Evolutionary conservation across 2,329 filamentous ascomycete species (phyloP).

Genomic region (Sporothrix curviconia): DNA sequence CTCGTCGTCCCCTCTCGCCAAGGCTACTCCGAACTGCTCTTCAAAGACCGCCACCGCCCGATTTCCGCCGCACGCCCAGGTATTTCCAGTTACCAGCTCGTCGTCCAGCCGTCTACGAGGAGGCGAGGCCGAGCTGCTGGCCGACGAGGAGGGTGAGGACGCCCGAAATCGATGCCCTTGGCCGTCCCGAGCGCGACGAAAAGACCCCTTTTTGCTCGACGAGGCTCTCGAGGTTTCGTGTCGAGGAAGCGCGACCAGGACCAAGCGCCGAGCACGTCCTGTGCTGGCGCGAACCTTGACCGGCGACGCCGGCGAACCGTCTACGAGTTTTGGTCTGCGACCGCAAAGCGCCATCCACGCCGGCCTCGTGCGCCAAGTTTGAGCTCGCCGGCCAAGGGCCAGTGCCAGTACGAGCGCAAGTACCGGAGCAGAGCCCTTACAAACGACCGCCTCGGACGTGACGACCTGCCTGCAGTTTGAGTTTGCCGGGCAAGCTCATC

Average conservation of each 20-base stretch:
- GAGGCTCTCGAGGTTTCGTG: slow-evolving; percentile 80
- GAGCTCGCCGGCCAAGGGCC: slow-evolving; percentile 71
- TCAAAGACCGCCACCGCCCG: slow-evolving; percentile 92
- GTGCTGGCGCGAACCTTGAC: slow-evolving; percentile 92
- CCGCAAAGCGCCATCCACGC: slow-evolving; percentile 26
- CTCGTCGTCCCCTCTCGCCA: slow-evolving; percentile 95
- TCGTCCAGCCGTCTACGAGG: slow-evolving; percentile 92
- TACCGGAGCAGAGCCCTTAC: slow-evolving; percentile 73
- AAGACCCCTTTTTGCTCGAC: slow-evolving; percentile 96
- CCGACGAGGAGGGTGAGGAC: slow-evolving; percentile 83
- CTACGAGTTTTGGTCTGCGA: slow-evolving; percentile 99
- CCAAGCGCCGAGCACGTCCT: slow-evolving; percentile 76
- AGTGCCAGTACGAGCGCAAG: slow-evolving; percentile 98
- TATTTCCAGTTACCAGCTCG: slow-evolving; percentile 97
- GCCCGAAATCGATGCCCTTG: slow-evolving; percentile 69
- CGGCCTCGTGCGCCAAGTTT: slow-evolving; percentile 72
- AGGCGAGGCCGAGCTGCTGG: slow-evolving; percentile 86
- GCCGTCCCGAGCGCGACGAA: slow-evolving; percentile 84
- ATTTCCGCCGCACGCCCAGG: slow-evolving; percentile 85
- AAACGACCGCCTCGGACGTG: slow-evolving; percentile 73
- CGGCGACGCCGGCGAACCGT: slow-evolving; percentile 86
- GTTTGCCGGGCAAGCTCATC: slow-evolving; percentile 62
- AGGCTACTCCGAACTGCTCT: slow-evolving; percentile 97
- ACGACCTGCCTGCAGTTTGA: slow-evolving; percentile 77
- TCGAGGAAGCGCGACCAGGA: slow-evolving; percentile 62